These are phyloP conservation scores for Botryotinia convoluta DNA, from an alignment of 2,329 filamentous ascomycete genomes.

Conservation along the genomic window DNA sequence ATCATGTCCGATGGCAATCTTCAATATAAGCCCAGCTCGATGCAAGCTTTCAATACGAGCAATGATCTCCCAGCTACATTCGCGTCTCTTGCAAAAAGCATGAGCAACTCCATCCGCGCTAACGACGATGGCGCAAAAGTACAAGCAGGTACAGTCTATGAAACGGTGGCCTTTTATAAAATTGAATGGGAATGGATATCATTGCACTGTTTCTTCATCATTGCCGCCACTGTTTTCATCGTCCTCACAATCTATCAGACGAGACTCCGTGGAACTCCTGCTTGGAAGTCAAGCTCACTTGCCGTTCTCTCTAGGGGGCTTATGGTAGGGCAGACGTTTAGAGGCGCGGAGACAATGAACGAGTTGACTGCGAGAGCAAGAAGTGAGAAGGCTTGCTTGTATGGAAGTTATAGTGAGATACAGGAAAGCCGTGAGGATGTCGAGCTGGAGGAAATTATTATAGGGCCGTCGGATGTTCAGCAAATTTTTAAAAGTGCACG, in stretches of 20 bases:
- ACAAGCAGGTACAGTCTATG: not conserved
- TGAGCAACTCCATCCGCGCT: slow-evolving; percentile 10
- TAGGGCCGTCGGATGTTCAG: not conserved
- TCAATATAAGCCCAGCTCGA: slow-evolving; percentile 10
- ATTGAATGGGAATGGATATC: slow-evolving; percentile 11
- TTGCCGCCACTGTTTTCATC: not conserved
- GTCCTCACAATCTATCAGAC: slow-evolving; percentile 6
- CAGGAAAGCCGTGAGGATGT: not conserved
- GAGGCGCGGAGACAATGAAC: not conserved
- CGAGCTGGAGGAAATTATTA: slow-evolving; percentile 8
- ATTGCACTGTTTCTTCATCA: not conserved
- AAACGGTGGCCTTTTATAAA: not conserved
- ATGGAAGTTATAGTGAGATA: not conserved
- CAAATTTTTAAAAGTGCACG: not conserved
- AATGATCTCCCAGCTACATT: slow-evolving; percentile 8
- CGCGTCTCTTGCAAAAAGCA: slow-evolving; percentile 6
- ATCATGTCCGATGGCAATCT: slow-evolving; percentile 2
- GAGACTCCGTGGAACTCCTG: not conserved
- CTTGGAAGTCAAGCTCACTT: slow-evolving; percentile 12
- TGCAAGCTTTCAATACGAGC: slow-evolving; percentile 9
- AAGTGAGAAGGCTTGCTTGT: not conserved
- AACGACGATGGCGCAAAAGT: not conserved
- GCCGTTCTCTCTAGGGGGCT: slow-evolving; percentile 3
- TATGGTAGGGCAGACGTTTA: not conserved
- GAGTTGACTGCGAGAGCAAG: not conserved